Conservation (phyloP, 441 rosid genomes). For the Euphorbia corollata region DNA sequence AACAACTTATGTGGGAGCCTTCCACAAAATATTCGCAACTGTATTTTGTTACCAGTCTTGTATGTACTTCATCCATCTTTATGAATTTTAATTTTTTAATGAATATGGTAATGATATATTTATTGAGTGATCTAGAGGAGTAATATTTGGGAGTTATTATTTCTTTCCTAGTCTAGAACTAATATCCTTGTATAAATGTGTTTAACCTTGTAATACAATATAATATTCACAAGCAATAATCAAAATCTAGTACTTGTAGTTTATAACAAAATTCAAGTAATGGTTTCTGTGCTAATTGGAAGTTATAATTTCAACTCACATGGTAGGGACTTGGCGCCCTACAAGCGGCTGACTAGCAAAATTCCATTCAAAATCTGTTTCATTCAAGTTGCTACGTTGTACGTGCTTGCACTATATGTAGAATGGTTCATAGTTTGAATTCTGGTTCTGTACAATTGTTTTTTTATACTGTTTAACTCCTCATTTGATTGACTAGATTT, state of each 20-base stretch:
- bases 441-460: background rate
- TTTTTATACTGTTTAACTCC: slow-evolving; percentile 6
- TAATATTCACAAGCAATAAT: too few relatives aligned
- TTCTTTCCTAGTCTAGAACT: too few relatives aligned
- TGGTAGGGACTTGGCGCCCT: slow-evolving; percentile 77
- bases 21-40: slow-evolving; percentile 77
- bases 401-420: slow-evolving; percentile 24
- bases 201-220: too few relatives aligned
- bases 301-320: slow-evolving; percentile 4
- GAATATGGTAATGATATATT: too few relatives aligned
- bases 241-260: too few relatives aligned
- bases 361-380: slow-evolving; percentile 93
- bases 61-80: slow-evolving; percentile 38
- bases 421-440: background rate
- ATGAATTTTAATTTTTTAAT: background rate
- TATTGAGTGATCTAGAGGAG: too few relatives aligned
- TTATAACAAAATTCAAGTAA: background rate
- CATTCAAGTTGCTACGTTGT: slow-evolving; percentile 94
- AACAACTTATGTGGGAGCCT: slow-evolving; percentile 85
- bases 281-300: background rate
- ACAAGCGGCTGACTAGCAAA: slow-evolving; percentile 72
- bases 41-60: slow-evolving; percentile 94
- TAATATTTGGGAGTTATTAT: too few relatives aligned
- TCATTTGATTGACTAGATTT: slow-evolving; percentile 41
- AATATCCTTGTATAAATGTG: too few relatives aligned